Evolutionary conservation across 2,329 filamentous ascomycete species (phyloP), one percentile per base, ranked within the genome.

Genomic region (Fusarium aywerte): DNA sequence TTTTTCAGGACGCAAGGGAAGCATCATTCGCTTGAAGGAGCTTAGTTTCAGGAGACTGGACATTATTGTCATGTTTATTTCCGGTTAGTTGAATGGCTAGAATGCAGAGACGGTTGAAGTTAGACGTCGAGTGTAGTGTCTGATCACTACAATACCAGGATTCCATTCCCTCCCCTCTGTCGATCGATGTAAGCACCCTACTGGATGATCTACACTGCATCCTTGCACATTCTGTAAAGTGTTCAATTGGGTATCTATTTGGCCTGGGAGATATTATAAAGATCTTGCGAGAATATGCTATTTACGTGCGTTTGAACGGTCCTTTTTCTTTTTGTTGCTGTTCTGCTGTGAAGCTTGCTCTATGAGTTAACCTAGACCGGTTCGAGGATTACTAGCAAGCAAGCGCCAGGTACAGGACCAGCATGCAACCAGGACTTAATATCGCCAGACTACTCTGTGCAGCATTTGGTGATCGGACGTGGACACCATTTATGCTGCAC

Each of bases 211-310:
- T 47, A 16, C 53, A 36, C 38, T 18, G 18, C 10, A 58, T 20
- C 59, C 44, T 51, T 64, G 51, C 18, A 31, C 8, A 12, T 20
- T 18, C 6, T 58, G 11, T 45, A 12, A 42, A 45, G 3, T 27
- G 36, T 36, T 63, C 29, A 51, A 29, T 45, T 63, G 51, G 60
- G 59, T 63, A 58, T 51, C 58, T 58, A 38, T 36, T 57, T 31
- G n/a, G 7, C n/a, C 25, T 31, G 40, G 6, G 7, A 25, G 4
- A 21, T 32, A 9, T 15, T 20, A 10, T 25, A 10, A 10, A 31
- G 11, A 32, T 27, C 2, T 16, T 20, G 33, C 2, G 11, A n/a
- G 13, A 38, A 11, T 21, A 10, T 11, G 7, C 18, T 18, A 6
- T 36, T 49, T 32, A 25, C 3, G 2, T 13, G 8, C 12, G 25